phyloP scores from a whole-genome alignment of 2,329 filamentous ascomycete genomes.

The Aspergillus japonicus region DNA sequence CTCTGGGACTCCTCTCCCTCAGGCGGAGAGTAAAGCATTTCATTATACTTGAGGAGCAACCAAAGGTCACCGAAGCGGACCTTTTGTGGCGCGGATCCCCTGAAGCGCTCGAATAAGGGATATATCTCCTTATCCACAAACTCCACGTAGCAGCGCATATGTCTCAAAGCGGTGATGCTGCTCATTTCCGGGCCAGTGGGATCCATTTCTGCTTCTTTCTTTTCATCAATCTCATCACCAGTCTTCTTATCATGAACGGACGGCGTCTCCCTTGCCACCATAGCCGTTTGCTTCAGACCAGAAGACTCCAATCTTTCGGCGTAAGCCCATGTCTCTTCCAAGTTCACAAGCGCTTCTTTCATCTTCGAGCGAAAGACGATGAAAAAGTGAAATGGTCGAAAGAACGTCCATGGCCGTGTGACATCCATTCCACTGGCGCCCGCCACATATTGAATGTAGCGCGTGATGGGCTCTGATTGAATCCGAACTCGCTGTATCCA shows the following conservation, averaged over 20 bases:
- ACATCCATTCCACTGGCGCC: background rate
- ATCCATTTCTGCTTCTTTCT: background rate
- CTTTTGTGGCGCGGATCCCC: background rate
- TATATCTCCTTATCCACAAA: constrained; percentile 21
- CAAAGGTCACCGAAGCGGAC: constrained; percentile 21
- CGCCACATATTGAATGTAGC: background rate
- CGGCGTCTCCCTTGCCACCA: background rate
- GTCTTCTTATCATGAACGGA: background rate
- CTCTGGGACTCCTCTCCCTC: constrained; percentile 4
- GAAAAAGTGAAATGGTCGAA: background rate
- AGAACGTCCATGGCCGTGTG: background rate
- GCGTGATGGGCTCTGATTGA: background rate
- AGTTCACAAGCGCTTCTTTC: background rate
- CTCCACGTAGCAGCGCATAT: constrained; percentile 19
- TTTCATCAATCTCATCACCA: background rate
- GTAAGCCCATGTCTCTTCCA: constrained; percentile 6
- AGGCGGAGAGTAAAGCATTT: constrained; percentile 14
- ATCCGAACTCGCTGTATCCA: background rate
- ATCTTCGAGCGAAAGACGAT: background rate
- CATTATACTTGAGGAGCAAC: constrained; percentile 17
- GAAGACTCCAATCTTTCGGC: constrained; percentile 1
- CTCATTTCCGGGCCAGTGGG: background rate
- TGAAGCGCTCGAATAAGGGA: constrained; percentile 10
- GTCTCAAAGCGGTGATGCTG: constrained; percentile 5
- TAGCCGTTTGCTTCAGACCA: background rate